Percentiles rank a stretch among this genome's conserved stretches.
Conservation (phyloP, 805 yeast species). For the Kluyveromyces nonfermentans region DNA sequence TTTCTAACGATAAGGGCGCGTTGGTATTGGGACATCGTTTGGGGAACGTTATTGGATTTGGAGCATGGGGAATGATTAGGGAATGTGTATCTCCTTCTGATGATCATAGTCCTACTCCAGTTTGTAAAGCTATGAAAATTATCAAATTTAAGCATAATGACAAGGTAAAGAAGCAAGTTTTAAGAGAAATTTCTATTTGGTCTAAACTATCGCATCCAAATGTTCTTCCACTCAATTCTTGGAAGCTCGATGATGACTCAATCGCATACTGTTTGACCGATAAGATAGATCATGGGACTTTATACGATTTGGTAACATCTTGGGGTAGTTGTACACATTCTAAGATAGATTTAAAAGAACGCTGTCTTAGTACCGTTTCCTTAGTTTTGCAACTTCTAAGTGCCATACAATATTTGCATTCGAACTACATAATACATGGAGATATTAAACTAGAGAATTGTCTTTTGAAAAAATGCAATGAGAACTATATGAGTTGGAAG, state of each 20-base stretch:
- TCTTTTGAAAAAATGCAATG: conserved; percentile 38
- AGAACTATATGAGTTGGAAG: conserved; percentile 16
- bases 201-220: conserved; percentile 51
- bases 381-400: conserved; percentile 45
- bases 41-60: conserved; percentile 74
- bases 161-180: conserved; percentile 47
- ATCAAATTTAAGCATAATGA: conserved; percentile 43
- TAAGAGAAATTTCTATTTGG: conserved; percentile 74
- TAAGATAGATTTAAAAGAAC: conserved; percentile 22
- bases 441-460: conserved; percentile 80
- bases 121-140: conserved; percentile 53
- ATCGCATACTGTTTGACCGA: conserved; percentile 68
- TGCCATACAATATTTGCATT: conserved; percentile 57
- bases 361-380: conserved; percentile 30
- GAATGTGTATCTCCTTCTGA: conserved; percentile 41
- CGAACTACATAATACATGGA: conserved; percentile 58
- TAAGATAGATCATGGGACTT: conserved; percentile 63
- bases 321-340: conserved; percentile 46
- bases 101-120: conserved; percentile 22
- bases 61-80: conserved; percentile 84
- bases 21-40: conserved; percentile 50
- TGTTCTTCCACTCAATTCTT: conserved; percentile 52
- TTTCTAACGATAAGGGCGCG: conserved; percentile 57
- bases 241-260: conserved; percentile 45
- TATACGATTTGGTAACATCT: conserved; percentile 61